Conservation (phyloP, 2,329 filamentous ascomycete species). For the Pseudogymnoascus sp. region DNA sequence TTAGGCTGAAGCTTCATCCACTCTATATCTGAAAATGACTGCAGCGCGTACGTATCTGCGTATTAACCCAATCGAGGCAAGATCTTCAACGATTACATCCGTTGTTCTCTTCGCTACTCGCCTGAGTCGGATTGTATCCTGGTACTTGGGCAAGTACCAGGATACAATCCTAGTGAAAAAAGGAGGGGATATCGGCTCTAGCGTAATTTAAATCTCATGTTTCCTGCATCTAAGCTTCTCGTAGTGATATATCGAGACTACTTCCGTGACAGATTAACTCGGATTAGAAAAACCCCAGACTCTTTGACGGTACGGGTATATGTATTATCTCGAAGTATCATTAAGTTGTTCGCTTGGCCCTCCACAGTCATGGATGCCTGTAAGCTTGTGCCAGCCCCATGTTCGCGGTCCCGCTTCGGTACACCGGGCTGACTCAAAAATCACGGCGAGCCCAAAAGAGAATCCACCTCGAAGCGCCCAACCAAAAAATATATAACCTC, state of each 20-base stretch:
- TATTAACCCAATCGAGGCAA: neutral
- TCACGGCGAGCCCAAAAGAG: neutral
- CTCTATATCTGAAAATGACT: neutral
- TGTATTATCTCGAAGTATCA: neutral
- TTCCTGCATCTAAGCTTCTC: too few species aligned
- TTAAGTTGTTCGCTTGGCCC: neutral
- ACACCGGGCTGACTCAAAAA: neutral
- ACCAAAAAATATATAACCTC: neutral
- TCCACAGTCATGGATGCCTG: neutral
- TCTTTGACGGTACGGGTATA: too few species aligned
- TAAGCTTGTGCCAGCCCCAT: neutral
- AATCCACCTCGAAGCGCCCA: neutral
- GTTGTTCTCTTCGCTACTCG: neutral
- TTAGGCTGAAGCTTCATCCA: neutral
- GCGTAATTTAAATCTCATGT: too few species aligned
- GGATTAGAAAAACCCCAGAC: too few species aligned
- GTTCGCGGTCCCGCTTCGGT: neutral
- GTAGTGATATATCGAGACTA: too few species aligned
- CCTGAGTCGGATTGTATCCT: too few species aligned
- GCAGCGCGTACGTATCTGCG: neutral
- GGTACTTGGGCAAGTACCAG: too few species aligned
- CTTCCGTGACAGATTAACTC: too few species aligned
- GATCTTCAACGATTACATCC: neutral
- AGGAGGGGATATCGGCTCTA: too few species aligned
- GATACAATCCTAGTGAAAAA: too few species aligned